A percentile compares a stretch with the other conserved stretches of the same genome.
Conservation (phyloP, 163 green algal species). For the Volvox carteri region DNA sequence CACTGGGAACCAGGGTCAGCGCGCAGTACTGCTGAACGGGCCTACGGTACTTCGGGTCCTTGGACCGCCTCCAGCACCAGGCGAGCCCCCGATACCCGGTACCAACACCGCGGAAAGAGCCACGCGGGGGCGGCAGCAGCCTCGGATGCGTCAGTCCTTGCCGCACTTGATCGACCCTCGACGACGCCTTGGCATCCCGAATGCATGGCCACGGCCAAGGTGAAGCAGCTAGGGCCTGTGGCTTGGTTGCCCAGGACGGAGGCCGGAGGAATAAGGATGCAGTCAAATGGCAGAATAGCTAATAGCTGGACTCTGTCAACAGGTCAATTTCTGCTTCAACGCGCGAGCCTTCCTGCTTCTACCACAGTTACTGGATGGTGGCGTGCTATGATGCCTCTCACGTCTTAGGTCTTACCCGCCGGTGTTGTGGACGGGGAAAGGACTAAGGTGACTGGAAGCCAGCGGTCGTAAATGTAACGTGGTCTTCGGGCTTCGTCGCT, state of each 20-base stretch:
- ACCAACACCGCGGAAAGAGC: background rate
- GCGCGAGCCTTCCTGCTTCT: too few species aligned
- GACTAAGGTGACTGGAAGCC: slow-evolving; percentile 13
- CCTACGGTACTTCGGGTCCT: background rate
- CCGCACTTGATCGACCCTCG: background rate
- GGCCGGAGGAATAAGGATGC: too few species aligned
- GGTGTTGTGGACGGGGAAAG: background rate
- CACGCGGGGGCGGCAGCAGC: background rate
- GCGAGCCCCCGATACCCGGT: background rate
- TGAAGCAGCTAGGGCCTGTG: background rate
- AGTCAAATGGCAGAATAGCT: too few species aligned
- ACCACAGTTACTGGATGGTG: too few species aligned
- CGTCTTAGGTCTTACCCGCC: background rate
- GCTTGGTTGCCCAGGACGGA: background rate
- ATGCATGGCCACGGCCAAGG: background rate
- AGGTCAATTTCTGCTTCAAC: too few species aligned
- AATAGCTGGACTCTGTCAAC: too few species aligned
- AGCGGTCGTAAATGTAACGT: slow-evolving; percentile 43
- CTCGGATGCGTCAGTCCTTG: background rate
- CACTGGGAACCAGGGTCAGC: too few species aligned
- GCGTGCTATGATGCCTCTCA: too few species aligned
- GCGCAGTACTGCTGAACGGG: background rate
- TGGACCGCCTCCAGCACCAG: slow-evolving; percentile 31
- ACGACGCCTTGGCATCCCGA: background rate
- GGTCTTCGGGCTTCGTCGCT: slow-evolving; percentile 37